These are phyloP conservation scores for Funneliformis geosporum DNA, from an alignment of 192 early-diverging fungal species.

Conservation along the genomic window DNA sequence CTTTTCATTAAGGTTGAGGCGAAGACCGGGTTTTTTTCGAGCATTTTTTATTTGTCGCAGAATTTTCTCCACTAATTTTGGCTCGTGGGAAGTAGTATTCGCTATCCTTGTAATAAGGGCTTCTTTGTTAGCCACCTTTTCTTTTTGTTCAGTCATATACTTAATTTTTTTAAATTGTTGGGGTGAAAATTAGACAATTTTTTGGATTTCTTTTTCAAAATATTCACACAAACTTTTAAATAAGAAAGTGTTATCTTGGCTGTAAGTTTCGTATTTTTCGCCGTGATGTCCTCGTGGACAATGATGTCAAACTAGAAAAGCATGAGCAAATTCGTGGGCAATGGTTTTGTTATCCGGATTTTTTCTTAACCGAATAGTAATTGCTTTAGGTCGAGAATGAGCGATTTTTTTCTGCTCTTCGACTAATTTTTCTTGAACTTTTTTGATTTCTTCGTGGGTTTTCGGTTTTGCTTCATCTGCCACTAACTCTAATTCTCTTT, in stretches of 20 bases:
- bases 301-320: conserved; percentile 2
- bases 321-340: background rate
- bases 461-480: background rate
- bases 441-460: background rate
- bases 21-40: background rate
- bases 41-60: background rate
- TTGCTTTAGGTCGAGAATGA: background rate
- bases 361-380: background rate
- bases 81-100: background rate
- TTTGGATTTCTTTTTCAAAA: background rate
- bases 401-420: background rate
- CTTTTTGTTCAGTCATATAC: background rate
- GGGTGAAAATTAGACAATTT: too few species aligned
- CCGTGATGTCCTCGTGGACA: background rate
- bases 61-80: conserved; percentile 4
- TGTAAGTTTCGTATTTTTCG: background rate
- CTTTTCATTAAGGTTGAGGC: background rate
- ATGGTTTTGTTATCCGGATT: background rate
- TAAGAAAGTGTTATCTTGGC: background rate
- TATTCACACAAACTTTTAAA: background rate
- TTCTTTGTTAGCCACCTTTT: background rate
- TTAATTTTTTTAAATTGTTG: background rate
- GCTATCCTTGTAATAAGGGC: background rate
- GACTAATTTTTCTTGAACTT: background rate
- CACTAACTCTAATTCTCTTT: background rate